Evolutionary conservation across 2,329 filamentous ascomycete genomes (phyloP).

Genomic region (Hansfordia pulvinata): DNA sequence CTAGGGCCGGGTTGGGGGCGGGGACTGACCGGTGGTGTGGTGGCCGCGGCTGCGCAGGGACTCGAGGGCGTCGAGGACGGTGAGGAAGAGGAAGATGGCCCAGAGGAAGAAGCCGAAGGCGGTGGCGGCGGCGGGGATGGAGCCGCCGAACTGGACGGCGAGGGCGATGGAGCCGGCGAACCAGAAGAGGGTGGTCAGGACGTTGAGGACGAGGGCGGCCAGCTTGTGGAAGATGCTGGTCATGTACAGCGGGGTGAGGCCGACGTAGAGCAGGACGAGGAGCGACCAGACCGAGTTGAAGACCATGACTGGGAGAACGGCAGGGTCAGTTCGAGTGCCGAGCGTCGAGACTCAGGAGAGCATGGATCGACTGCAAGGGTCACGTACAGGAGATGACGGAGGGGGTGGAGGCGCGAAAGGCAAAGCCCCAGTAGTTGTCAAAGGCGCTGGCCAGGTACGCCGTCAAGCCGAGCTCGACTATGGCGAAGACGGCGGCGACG

Average conservation of each 20-base stretch:
- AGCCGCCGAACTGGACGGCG: constrained; percentile 48
- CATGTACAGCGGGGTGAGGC: constrained; percentile 51
- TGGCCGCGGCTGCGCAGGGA: constrained; percentile 19
- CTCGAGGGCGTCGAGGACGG: constrained; percentile 30
- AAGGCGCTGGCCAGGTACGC: constrained; percentile 48
- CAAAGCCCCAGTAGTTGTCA: constrained; percentile 23
- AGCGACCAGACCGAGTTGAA: constrained; percentile 69
- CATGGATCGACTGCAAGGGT: no score
- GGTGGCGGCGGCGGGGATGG: constrained; percentile 44
- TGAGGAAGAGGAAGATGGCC: constrained; percentile 33
- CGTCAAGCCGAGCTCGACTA: constrained; percentile 64
- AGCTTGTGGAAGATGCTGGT: constrained; percentile 47
- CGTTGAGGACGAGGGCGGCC: constrained; percentile 53
- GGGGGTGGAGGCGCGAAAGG: background rate
- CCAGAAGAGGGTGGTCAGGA: constrained; percentile 75
- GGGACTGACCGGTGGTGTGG: no score
- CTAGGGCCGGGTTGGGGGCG: no score
- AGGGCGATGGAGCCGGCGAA: constrained; percentile 74
- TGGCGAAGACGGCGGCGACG: constrained; percentile 51
- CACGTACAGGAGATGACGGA: background rate
- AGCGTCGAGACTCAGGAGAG: no score
- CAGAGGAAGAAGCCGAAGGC: constrained; percentile 56
- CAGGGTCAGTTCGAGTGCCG: no score
- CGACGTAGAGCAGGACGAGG: constrained; percentile 56
- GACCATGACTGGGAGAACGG: no score